Evolutionary conservation across 1,284 basidiomycete species (phyloP), one percentile per base, ranked within the genome.

Genomic region (Apiotrichum sp.): DNA sequence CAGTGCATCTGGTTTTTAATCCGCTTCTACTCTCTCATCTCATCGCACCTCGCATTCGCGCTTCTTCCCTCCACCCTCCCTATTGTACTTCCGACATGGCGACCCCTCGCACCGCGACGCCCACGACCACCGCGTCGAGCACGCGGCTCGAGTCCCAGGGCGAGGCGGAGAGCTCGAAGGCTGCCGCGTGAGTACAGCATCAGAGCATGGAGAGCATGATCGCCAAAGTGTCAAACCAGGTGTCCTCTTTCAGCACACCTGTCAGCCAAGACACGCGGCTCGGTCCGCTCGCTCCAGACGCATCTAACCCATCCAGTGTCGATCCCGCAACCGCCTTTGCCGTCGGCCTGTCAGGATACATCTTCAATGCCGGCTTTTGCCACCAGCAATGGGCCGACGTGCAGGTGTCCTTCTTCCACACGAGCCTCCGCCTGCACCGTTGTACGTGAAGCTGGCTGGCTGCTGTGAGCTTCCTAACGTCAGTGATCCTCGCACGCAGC

Each of bases 401-500:
- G 8, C 65, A 71, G 42, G 47, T 74, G 4, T 54, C 64, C 7
- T 72, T 74, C 56, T 72, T 72, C 59, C 60, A 57, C 39, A 57
- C 63, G 33, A 59, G 62, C 6, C 46, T 72, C 53, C 69, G 71
- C 50, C 64, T 72, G 3, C 74, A 76, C 58, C 62, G 74, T 47
- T 57, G 74, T 76, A 44, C 52, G 73, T 67, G 14, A 9, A 13
- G 9, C 3, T n/a, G 2, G 11, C 14, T 7, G 36, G 9, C 41
- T 50, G 34, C 35, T 48, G 9, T 22, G 33, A 48, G 4, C 22
- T 6, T 8, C 38, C 13, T 16, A 14, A 33, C 40, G 73, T 82
- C 85, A 64, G 86, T 93, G 73, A 86, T 91, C 65, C 80, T 93
- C 58, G 88, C 88, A 55, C 85, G 87, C 54, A 90, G 88, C 39